Evolutionary conservation across 495 filamentous ascomycete species (phyloP).

Genomic region (Penicillium malachiteum): DNA sequence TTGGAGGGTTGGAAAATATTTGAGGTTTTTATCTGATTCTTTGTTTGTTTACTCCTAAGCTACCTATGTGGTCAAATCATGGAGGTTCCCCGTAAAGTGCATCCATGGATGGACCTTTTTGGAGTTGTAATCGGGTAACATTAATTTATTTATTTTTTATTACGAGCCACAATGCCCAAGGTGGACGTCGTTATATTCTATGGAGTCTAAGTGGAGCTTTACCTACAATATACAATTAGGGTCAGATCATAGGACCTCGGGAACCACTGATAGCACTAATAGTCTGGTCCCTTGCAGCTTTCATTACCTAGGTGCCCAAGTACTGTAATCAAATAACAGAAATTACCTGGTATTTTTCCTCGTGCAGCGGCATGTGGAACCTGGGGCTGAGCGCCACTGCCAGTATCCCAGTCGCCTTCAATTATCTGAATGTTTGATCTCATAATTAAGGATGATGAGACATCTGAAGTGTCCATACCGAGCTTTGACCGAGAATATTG

Average conservation of each 20-base stretch:
- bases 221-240: neutral
- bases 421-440: slow-evolving; percentile 2
- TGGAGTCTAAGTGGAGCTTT: neutral
- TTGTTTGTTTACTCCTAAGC: neutral
- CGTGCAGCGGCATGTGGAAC: slow-evolving; percentile 16
- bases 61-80: slow-evolving; percentile 9
- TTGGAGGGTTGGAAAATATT: neutral
- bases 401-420: slow-evolving; percentile 10
- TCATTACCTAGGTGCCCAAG: neutral
- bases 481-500: neutral
- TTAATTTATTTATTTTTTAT: too few relatives aligned
- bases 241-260: neutral
- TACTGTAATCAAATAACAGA: neutral
- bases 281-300: slow-evolving; percentile 14
- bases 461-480: slow-evolving; percentile 5
- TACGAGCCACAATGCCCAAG: too few relatives aligned
- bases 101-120: slow-evolving; percentile 16
- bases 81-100: slow-evolving; percentile 16
- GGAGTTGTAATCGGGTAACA: neutral
- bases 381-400: slow-evolving; percentile 28
- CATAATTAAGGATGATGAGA: neutral
- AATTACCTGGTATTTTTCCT: slow-evolving; percentile 8
- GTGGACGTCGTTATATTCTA: too few relatives aligned
- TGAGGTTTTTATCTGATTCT: neutral
- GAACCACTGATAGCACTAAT: neutral